Conservation (phyloP, 2,329 filamentous ascomycete species). For the Zasmidium cellare region DNA sequence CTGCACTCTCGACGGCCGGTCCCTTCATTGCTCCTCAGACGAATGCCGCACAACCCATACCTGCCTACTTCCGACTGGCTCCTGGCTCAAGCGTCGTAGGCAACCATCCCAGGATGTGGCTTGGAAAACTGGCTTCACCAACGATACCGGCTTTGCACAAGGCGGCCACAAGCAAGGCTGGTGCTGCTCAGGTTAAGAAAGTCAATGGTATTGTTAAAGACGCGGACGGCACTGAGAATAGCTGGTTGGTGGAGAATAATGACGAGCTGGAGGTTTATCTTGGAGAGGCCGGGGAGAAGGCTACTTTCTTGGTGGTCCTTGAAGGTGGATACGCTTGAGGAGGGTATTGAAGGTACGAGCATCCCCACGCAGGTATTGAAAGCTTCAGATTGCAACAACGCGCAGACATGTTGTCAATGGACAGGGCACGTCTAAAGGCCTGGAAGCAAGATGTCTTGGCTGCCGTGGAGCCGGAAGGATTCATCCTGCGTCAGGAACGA, state of each 20-base stretch:
- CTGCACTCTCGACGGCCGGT: constrained; percentile 16
- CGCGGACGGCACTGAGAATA: constrained; percentile 58
- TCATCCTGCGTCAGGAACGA: too few relatives aligned
- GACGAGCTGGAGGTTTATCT: constrained; percentile 73
- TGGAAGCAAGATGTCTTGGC: too few relatives aligned
- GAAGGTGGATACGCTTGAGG: constrained; percentile 26
- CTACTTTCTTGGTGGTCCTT: constrained; percentile 46
- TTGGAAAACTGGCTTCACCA: constrained; percentile 60
- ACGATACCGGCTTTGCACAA: constrained; percentile 64
- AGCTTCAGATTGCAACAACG: too few relatives aligned
- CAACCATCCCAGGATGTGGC: constrained; percentile 58
- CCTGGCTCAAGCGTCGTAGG: constrained; percentile 59
- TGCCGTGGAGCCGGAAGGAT: too few relatives aligned
- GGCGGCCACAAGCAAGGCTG: constrained; percentile 60
- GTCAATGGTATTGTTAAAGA: constrained; percentile 23
- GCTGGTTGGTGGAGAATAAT: constrained; percentile 67
- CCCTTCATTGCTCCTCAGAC: constrained; percentile 23
- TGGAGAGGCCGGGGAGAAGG: constrained; percentile 59
- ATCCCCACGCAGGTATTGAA: not conserved
- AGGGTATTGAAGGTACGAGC: not conserved
- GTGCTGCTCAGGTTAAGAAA: constrained; percentile 17
- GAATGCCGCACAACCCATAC: constrained; percentile 38
- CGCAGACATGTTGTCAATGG: too few relatives aligned
- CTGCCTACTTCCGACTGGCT: constrained; percentile 70
- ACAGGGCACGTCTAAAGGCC: too few relatives aligned